phyloP scores from a whole-genome alignment of 2,329 filamentous ascomycete species.

The Monosporascus sp. region DNA sequence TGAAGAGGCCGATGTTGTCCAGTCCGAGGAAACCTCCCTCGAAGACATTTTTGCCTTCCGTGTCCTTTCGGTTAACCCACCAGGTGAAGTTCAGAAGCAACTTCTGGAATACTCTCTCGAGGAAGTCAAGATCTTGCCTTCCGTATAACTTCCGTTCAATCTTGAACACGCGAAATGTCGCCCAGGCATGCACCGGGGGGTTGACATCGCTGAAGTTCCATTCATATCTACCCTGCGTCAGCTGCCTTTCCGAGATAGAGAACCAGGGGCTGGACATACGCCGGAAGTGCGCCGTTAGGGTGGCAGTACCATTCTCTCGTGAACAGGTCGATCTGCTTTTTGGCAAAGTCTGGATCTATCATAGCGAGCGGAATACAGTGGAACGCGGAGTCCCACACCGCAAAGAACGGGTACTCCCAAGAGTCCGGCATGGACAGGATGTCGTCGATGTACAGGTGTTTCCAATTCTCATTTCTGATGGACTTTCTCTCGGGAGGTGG shows the following conservation, averaged over 20 bases:
- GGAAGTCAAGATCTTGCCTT: constrained; percentile 87
- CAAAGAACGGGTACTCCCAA: constrained; percentile 98
- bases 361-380: constrained; percentile 94
- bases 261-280: constrained; percentile 44
- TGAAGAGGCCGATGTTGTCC: constrained; percentile 97
- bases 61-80: constrained; percentile 98
- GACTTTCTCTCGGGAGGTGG: constrained; percentile 75
- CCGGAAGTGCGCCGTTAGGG: constrained; percentile 89
- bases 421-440: constrained; percentile 97
- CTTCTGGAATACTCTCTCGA: constrained; percentile 96
- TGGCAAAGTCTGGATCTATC: constrained; percentile 96
- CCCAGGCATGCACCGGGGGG: constrained; percentile 93
- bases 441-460: constrained; percentile 90
- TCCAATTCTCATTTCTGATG: constrained; percentile 86
- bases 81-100: constrained; percentile 94
- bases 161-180: constrained; percentile 93
- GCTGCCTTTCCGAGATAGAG: neutral
- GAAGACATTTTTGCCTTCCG: constrained; percentile 93
- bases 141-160: constrained; percentile 98
- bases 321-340: constrained; percentile 94
- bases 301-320: constrained; percentile 99
- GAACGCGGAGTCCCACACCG: constrained; percentile 95
- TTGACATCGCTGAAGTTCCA: constrained; percentile 99
- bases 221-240: constrained; percentile 53
- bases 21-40: constrained; percentile 93